Percentiles rank a stretch among this genome's conserved stretches.
These are phyloP conservation scores for Crithidia fasciculata DNA, from an alignment of 208 protist species.

Conservation along the genomic window DNA sequence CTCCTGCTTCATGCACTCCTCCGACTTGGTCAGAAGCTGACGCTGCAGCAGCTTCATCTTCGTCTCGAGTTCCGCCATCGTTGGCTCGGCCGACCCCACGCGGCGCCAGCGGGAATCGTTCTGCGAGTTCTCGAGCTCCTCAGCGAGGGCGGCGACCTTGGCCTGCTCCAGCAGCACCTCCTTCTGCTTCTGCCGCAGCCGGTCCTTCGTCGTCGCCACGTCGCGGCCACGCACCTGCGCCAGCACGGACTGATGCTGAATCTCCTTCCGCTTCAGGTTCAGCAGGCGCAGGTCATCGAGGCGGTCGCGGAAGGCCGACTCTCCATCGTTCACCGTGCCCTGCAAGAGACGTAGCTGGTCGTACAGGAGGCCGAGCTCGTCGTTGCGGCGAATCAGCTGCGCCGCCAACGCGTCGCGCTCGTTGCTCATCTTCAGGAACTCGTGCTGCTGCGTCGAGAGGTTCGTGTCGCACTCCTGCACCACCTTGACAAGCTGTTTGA, in stretches of 20 bases:
- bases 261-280: conserved; percentile 81
- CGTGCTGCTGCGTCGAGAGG: conserved; percentile 89
- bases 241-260: conserved; percentile 83
- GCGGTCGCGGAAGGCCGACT: conserved; percentile 94
- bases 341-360: conserved; percentile 98
- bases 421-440: conserved; percentile 94
- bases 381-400: conserved; percentile 98
- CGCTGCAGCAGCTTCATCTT: conserved; percentile 96
- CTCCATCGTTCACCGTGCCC: conserved; percentile 93
- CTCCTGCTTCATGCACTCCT: conserved; percentile 96
- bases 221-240: conserved; percentile 92
- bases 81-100: conserved; percentile 94
- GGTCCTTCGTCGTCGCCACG: conserved; percentile 52
- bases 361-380: conserved; percentile 97
- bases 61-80: conserved; percentile 92
- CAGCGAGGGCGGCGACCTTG: conserved; percentile 92
- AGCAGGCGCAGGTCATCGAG: conserved; percentile 79
- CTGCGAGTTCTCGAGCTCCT: conserved; percentile 97
- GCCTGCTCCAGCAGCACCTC: conserved; percentile 70
- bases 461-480: conserved; percentile 94
- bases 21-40: conserved; percentile 97
- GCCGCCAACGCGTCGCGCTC: conserved; percentile 96
- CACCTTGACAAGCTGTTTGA: conserved; percentile 95
- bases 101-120: conserved; percentile 92
- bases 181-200: conserved; percentile 50